phyloP scores from a whole-genome alignment of 1,284 basidiomycete genomes.

The Prillingera fragicola region DNA sequence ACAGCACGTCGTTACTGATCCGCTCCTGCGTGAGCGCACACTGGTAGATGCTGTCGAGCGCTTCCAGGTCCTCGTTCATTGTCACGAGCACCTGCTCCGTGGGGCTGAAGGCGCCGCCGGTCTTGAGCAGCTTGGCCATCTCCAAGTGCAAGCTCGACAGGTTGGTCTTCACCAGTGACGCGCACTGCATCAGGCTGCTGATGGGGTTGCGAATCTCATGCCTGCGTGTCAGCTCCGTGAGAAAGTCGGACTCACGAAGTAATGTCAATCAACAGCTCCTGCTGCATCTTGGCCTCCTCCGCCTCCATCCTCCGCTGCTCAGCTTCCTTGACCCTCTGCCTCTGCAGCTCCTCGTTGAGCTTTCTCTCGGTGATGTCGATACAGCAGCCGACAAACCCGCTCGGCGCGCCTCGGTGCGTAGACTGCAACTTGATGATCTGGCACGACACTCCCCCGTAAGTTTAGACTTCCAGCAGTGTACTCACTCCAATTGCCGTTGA shows the following conservation, averaged over 20 bases:
- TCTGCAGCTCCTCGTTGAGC: constrained; percentile 34
- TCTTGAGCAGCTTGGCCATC: constrained; percentile 18
- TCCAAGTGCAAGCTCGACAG: constrained; percentile 29
- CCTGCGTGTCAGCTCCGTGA: too few species aligned
- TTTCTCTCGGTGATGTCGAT: constrained; percentile 42
- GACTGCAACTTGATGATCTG: too few species aligned
- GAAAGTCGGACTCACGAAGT: constrained; percentile 24
- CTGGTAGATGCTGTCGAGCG: constrained; percentile 43
- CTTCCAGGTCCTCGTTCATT: constrained; percentile 47
- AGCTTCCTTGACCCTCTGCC: constrained; percentile 31
- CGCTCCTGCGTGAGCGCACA: constrained; percentile 49
- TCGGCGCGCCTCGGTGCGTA: constrained; percentile 36
- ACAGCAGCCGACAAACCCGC: constrained; percentile 21
- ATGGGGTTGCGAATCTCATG: constrained; percentile 38
- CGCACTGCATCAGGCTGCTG: constrained; percentile 29
- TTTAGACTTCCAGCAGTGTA: too few species aligned
- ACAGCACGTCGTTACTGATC: constrained; percentile 50
- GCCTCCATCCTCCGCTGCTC: constrained; percentile 37
- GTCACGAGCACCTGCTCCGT: constrained; percentile 37
- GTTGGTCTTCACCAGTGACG: constrained; percentile 43
- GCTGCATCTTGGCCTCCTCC: constrained; percentile 38
- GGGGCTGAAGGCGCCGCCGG: constrained; percentile 28
- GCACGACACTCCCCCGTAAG: too few species aligned
- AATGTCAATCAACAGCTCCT: constrained; percentile 44
- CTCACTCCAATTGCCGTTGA: constrained; percentile 32